These are phyloP conservation scores for Wallacemonas sp. DNA, from an alignment of 208 protist species.

Conservation along the genomic window DNA sequence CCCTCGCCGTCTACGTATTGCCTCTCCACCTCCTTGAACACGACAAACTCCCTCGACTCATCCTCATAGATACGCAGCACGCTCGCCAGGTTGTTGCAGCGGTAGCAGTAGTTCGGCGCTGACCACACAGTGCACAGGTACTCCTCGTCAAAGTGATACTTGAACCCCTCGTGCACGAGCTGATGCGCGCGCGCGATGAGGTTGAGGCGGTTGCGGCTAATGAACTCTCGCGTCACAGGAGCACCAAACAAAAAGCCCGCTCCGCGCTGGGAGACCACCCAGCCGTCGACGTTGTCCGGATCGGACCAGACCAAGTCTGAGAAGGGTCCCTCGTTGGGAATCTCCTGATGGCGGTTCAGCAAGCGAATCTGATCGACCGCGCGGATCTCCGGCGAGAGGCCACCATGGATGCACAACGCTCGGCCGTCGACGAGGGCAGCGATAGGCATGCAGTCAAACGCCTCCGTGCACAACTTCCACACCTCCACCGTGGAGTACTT, in stretches of 20 bases:
- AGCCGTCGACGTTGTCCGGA: constrained; percentile 84
- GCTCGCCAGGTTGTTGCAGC: constrained; percentile 95
- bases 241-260: constrained; percentile 88
- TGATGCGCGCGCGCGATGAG: constrained; percentile 91
- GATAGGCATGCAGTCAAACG: constrained; percentile 99
- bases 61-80: constrained; percentile 93
- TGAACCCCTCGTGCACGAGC: constrained; percentile 91
- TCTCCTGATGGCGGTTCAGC: constrained; percentile 83
- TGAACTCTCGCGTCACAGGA: constrained; percentile 77
- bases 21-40: constrained; percentile 78
- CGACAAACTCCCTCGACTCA: constrained; percentile 81
- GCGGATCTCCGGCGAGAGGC: constrained; percentile 96
- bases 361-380: constrained; percentile 84
- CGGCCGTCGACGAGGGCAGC: constrained; percentile 96
- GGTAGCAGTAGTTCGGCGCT: constrained; percentile 98
- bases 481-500: constrained; percentile 94
- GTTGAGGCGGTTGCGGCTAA: constrained; percentile 80
- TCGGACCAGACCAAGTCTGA: constrained; percentile 92
- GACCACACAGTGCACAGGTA: constrained; percentile 96
- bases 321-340: constrained; percentile 86
- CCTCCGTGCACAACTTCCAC: constrained; percentile 98
- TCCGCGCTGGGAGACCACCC: constrained; percentile 80
- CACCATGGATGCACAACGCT: constrained; percentile 98
- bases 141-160: constrained; percentile 90
- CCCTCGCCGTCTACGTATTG: constrained; percentile 42